Evolutionary conservation across 371 early-diverging fungal species (phyloP).

Genomic region (Mycotypha africana): DNA sequence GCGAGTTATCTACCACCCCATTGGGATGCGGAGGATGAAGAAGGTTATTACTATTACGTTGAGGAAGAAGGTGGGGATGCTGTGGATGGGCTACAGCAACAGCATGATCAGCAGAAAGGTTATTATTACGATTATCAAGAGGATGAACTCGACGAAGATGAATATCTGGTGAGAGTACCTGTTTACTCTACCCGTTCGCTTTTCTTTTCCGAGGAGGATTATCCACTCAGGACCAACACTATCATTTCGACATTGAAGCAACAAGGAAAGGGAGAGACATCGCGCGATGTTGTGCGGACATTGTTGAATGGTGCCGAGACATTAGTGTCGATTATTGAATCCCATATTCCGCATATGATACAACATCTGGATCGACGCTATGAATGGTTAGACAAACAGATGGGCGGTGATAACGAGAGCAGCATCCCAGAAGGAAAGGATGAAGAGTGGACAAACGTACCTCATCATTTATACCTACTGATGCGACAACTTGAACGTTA

Average conservation of each 20-base stretch:
- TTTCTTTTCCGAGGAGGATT: neutral
- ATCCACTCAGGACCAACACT: neutral
- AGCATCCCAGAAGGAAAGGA: too few relatives aligned
- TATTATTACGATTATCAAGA: neutral
- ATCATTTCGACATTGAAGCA: neutral
- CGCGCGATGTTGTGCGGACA: neutral
- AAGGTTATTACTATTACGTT: neutral
- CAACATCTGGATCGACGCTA: constrained; percentile 8
- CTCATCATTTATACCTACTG: constrained; percentile 9
- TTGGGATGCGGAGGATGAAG: constrained; percentile 28
- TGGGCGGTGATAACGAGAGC: neutral
- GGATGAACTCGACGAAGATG: constrained; percentile 17
- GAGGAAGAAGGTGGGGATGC: constrained; percentile 11
- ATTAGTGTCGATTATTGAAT: neutral
- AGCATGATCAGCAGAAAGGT: too few relatives aligned
- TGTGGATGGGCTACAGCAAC: too few relatives aligned
- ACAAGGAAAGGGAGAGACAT: neutral
- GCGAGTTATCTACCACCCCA: constrained; percentile 8
- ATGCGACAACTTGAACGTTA: constrained; percentile 9
- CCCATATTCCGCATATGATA: constrained; percentile 8
- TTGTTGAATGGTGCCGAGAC: constrained; percentile 2
- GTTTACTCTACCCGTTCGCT: constrained; percentile 15
- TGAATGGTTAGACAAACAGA: neutral
- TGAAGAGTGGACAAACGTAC: too few relatives aligned
- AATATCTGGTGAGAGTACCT: constrained; percentile 34